Evolutionary conservation across 2,329 filamentous ascomycete genomes (phyloP), one percentile per base, ranked within the genome.

Genomic region (Hortaea werneckii): DNA sequence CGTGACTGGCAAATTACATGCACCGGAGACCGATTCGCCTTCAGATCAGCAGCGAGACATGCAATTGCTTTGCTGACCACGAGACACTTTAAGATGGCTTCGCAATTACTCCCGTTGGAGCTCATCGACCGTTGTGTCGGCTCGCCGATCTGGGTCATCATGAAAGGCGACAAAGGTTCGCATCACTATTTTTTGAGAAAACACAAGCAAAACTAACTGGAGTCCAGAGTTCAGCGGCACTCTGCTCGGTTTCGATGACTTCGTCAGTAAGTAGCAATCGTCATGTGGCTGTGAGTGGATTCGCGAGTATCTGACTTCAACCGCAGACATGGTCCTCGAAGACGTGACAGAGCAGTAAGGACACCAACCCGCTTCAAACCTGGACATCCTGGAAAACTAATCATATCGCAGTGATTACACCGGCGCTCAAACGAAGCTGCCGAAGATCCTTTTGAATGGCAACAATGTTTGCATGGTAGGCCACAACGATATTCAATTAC

Each of bases 391-490:
- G 5, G 10, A 40, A 29, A 29, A 3, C 45, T 53, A 13, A 51
- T 40, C 9, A 32, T 4, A 11, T 27, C 28, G 10, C 53, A 96
- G 90, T 65, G 92, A 98, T 69, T 94, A 94, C 69, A 82, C 82
- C 5, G 90, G 90, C 50, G 80, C 84, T 58, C 90, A 67, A 40
- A 85, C 82, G 40, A 94, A 94, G 67, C 78, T 98, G 37, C 78
- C 88, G 43, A 96, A 96, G 75, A 95, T 98, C 50, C 71, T 98
- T 37, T 73, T 98, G 35, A 98, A 98, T 61, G 92, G 92, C 47
- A 98, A 98, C 72, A 96, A 96, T 62, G 87, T 98, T 54, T 96
- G 90, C 85, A 98, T 98, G 92, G 92, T 95, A 77, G 46, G 75
- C 56, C 3, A 20, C 9, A 8, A 12, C 9, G 1, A 1, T 29